phyloP scores from a whole-genome alignment of 257 asterid genomes.

The Mitragyna speciosa region DNA sequence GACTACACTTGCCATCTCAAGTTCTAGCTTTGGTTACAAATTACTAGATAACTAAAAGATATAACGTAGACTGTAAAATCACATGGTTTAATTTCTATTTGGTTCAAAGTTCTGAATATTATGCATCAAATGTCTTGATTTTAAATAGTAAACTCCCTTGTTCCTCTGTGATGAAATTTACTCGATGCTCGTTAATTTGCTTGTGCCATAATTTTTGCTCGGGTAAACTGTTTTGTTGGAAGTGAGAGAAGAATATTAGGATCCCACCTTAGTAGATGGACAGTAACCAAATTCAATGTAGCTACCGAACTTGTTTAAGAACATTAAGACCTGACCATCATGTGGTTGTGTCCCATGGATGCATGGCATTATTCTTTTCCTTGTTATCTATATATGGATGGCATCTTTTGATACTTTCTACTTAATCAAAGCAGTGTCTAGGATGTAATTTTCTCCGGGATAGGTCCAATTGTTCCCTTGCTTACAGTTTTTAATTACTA shows the following conservation, averaged over 20 bases:
- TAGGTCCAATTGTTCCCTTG: background rate
- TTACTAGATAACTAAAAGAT: background rate
- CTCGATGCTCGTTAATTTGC: too few species aligned
- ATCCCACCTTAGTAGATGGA: slow-evolving; percentile 12
- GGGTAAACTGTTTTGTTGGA: background rate
- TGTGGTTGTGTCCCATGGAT: slow-evolving; percentile 20
- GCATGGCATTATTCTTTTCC: background rate
- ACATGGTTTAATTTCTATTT: background rate
- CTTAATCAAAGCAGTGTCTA: background rate
- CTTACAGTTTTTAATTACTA: too few species aligned
- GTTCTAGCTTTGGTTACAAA: background rate
- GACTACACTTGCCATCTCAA: background rate
- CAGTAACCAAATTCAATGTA: slow-evolving; percentile 25
- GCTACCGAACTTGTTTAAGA: slow-evolving; percentile 21
- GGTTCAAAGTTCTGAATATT: background rate
- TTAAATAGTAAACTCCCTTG: background rate
- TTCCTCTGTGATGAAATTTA: background rate
- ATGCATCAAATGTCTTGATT: background rate
- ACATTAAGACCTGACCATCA: slow-evolving; percentile 23
- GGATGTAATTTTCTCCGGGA: background rate
- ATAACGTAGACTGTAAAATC: background rate
- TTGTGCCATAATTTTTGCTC: background rate
- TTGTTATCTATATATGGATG: background rate
- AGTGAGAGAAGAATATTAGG: slow-evolving; percentile 16
- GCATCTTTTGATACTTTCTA: background rate